These are phyloP conservation scores for Saturnispora sekii DNA, from an alignment of 805 yeast genomes.

Conservation along the genomic window DNA sequence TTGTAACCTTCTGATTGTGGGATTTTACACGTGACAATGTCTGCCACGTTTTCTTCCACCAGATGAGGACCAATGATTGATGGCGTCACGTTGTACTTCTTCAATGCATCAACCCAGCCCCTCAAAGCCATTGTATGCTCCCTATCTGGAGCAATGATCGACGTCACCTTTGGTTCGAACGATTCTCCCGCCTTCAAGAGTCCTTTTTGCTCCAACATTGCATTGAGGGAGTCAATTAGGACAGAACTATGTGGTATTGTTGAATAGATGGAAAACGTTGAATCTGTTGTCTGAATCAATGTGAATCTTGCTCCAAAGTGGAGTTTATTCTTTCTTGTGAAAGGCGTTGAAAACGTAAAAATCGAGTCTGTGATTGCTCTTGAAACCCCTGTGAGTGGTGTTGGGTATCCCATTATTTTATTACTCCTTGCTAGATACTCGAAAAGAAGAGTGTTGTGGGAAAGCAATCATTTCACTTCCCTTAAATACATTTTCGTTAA, in stretches of 20 bases:
- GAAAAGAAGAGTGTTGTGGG: not conserved
- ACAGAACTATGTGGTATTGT: conserved; percentile 46
- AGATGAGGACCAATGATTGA: conserved; percentile 2
- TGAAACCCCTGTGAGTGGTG: conserved; percentile 31
- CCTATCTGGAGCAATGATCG: conserved; percentile 50
- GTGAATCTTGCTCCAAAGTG: conserved; percentile 34
- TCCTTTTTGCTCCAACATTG: conserved; percentile 17
- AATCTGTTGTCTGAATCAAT: conserved; percentile 23
- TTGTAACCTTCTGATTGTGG: conserved; percentile 1
- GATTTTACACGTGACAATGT: not conserved
- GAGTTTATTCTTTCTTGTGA: conserved; percentile 22
- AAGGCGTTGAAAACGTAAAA: conserved; percentile 29
- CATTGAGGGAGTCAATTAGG: conserved; percentile 32
- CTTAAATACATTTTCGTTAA: not conserved
- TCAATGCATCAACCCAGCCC: conserved; percentile 3
- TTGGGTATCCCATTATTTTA: conserved; percentile 31
- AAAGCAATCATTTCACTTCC: not conserved
- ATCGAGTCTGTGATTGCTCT: conserved; percentile 26
- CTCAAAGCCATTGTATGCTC: conserved; percentile 48
- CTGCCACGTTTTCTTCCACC: not conserved
- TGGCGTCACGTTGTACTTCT: not conserved
- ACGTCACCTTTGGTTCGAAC: conserved; percentile 31
- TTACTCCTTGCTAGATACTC: not conserved
- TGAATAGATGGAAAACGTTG: conserved; percentile 41
- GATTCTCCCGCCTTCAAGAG: conserved; percentile 26